A percentile compares a stretch with the other conserved stretches of the same genome.
Conservation (phyloP, 371 early-diverging fungal genomes). For the Mortierella sp. region DNA sequence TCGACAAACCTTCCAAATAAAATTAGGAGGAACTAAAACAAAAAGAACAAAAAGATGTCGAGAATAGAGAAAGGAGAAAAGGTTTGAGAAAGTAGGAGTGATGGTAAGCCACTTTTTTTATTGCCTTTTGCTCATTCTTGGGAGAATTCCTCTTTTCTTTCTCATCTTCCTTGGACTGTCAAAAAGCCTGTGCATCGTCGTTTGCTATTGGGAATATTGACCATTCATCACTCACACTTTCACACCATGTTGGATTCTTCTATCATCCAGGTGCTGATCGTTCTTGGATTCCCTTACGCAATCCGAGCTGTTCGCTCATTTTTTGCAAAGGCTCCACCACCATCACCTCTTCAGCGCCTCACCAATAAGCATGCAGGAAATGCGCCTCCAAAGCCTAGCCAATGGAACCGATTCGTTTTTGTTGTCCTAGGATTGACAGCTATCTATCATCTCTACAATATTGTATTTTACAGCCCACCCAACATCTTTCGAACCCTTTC, state of each 20-base stretch:
- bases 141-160: neutral
- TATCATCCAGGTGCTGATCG: slow-evolving; percentile 35
- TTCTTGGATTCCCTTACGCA: slow-evolving; percentile 42
- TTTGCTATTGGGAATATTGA: neutral
- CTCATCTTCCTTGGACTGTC: no score
- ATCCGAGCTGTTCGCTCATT: slow-evolving; percentile 29
- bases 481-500: slow-evolving; percentile 41
- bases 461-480: slow-evolving; percentile 27
- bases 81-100: no score
- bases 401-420: slow-evolving; percentile 18
- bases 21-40: no score
- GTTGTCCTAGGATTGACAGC: slow-evolving; percentile 13
- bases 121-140: neutral
- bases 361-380: slow-evolving; percentile 5
- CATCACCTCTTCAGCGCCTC: slow-evolving; percentile 37
- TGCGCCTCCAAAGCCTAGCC: slow-evolving; percentile 2
- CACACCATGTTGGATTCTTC: slow-evolving; percentile 42
- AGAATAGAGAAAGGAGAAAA: neutral
- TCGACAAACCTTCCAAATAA: no score
- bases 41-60: no score
- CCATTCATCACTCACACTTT: neutral
- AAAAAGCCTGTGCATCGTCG: neutral
- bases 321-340: slow-evolving; percentile 38
- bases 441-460: slow-evolving; percentile 22
- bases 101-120: neutral